Conservation (phyloP, 176 grass and related monocot genomes). For the Themeda triandra region DNA sequence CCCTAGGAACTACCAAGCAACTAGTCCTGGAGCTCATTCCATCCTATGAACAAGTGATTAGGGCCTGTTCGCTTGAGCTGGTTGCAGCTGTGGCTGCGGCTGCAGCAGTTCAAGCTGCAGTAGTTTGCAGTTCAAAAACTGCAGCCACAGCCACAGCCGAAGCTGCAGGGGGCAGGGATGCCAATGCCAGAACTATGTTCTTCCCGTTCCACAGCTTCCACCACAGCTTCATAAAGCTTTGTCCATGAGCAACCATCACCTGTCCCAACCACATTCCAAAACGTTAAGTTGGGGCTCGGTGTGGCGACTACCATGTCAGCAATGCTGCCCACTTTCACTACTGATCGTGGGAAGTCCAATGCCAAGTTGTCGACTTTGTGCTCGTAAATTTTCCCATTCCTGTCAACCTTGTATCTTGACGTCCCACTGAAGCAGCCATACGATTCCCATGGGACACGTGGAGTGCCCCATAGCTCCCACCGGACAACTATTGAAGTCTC, state of each 20-base stretch:
- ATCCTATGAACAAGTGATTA: conserved; percentile 68
- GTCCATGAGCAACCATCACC: conserved; percentile 67
- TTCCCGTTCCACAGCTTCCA: conserved; percentile 61
- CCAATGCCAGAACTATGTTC: conserved; percentile 21
- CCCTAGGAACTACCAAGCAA: conserved; percentile 36
- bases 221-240: conserved; percentile 77
- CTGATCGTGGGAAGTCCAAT: conserved; percentile 73
- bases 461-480: conserved; percentile 81
- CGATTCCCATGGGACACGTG: conserved; percentile 93
- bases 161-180: not conserved
- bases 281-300: conserved; percentile 64
- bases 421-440: conserved; percentile 81
- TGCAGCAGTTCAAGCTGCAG: not conserved
- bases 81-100: too few species aligned
- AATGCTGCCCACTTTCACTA: conserved; percentile 47
- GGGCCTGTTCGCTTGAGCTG: too few species aligned
- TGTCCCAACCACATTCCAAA: conserved; percentile 44
- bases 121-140: not conserved
- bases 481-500: conserved; percentile 87
- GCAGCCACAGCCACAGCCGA: not conserved
- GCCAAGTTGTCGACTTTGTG: conserved; percentile 97
- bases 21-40: conserved; percentile 26
- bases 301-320: conserved; percentile 66
- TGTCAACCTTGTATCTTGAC: conserved; percentile 78
- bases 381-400: conserved; percentile 96